phyloP scores from a whole-genome alignment of 345 rosid species.

The Populus euphratica region DNA sequence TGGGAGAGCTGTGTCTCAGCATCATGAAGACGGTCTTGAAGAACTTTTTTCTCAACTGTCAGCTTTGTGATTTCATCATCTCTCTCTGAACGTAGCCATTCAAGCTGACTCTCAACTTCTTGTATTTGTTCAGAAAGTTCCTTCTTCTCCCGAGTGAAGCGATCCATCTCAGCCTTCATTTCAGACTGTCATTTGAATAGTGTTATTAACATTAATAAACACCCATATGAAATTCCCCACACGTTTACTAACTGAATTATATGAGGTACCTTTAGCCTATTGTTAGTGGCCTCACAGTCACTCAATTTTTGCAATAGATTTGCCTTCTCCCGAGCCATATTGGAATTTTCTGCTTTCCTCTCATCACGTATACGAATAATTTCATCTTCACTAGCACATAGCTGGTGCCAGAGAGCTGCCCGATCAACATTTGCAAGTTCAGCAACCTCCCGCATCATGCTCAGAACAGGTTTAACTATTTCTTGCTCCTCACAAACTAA shows the following conservation, averaged over 20 bases:
- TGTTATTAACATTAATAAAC: slow-evolving; percentile 15
- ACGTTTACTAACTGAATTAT: slow-evolving; percentile 18
- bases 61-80: slow-evolving; percentile 79
- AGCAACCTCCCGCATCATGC: slow-evolving; percentile 83
- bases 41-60: slow-evolving; percentile 66
- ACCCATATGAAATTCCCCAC: not conserved
- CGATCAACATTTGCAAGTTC: slow-evolving; percentile 91
- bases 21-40: slow-evolving; percentile 93
- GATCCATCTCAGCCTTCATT: slow-evolving; percentile 82
- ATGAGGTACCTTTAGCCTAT: slow-evolving; percentile 68
- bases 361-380: slow-evolving; percentile 67
- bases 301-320: slow-evolving; percentile 58
- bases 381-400: slow-evolving; percentile 77
- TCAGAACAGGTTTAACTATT: slow-evolving; percentile 58
- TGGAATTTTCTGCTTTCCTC: slow-evolving; percentile 60
- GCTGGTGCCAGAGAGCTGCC: slow-evolving; percentile 90
- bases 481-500: slow-evolving; percentile 85
- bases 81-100: slow-evolving; percentile 91
- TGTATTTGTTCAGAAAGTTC: slow-evolving; percentile 79
- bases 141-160: slow-evolving; percentile 78
- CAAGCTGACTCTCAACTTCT: slow-evolving; percentile 90
- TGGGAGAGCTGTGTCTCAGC: slow-evolving; percentile 79
- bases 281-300: slow-evolving; percentile 70
- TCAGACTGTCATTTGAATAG: slow-evolving; percentile 63
- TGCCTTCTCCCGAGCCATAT: slow-evolving; percentile 62